Evolutionary conservation across 2,329 filamentous ascomycete species (phyloP).

Genomic region (Calonectria pseudoreteaudii): DNA sequence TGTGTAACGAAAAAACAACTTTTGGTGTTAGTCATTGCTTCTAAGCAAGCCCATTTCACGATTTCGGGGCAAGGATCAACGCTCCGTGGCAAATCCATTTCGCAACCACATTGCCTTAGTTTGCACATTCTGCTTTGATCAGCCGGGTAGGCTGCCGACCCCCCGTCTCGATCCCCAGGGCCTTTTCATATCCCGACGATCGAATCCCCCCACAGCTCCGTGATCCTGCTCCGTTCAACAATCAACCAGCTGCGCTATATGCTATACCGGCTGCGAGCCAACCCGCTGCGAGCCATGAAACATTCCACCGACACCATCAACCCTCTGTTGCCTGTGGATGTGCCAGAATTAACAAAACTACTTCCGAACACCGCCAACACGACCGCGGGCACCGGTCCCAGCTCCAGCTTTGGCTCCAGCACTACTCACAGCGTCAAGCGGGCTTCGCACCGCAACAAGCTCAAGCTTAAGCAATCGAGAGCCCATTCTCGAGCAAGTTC

Average conservation of each 20-base stretch:
- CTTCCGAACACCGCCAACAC: background rate
- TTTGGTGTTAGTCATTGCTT: slow-evolving; percentile 3
- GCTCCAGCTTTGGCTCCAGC: background rate
- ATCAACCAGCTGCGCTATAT: background rate
- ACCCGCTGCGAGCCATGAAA: slow-evolving; percentile 1
- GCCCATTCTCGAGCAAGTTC: background rate
- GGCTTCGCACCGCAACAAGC: background rate
- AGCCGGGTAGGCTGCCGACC: background rate
- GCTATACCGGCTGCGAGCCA: background rate
- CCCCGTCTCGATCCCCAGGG: background rate
- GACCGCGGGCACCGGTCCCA: background rate
- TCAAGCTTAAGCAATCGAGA: background rate
- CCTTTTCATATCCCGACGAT: background rate
- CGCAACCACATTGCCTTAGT: background rate
- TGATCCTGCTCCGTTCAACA: slow-evolving; percentile 1
- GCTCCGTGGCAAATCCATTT: background rate
- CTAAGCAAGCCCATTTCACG: background rate
- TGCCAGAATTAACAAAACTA: background rate
- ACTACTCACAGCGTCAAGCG: background rate
- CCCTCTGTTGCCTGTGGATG: background rate
- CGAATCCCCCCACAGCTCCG: background rate
- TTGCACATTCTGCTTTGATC: background rate
- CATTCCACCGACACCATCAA: background rate
- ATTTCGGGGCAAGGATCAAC: background rate
- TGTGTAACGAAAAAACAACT: background rate